phyloP scores from a whole-genome alignment of 2,329 filamentous ascomycete species.

The Colletotrichum euphorbiae region DNA sequence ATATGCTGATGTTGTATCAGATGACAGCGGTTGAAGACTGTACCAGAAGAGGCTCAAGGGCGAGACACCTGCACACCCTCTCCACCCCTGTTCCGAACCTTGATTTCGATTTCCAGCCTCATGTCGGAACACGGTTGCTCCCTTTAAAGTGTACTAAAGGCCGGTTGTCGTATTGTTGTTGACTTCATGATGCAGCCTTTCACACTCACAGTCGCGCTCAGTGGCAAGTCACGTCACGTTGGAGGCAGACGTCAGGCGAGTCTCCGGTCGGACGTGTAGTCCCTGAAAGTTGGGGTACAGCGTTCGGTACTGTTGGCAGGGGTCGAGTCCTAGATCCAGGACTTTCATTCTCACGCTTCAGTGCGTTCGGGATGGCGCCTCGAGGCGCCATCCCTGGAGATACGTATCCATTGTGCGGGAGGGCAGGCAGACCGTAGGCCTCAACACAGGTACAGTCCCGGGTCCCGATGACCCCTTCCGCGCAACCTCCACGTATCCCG shows the following conservation, averaged over 20 bases:
- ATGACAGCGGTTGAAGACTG: conserved; percentile 4
- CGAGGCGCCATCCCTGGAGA: conserved; percentile 25
- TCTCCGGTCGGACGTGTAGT: conserved; percentile 28
- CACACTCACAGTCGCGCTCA: conserved; percentile 12
- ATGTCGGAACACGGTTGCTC: conserved; percentile 7
- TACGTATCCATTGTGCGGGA: conserved; percentile 12
- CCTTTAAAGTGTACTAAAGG: not conserved
- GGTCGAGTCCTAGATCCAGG: conserved; percentile 35
- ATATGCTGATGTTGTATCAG: not conserved
- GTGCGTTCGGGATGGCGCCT: not conserved
- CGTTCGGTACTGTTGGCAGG: conserved; percentile 23
- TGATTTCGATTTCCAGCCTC: not conserved
- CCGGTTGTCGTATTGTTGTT: conserved; percentile 1
- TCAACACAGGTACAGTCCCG: conserved; percentile 2
- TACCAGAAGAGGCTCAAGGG: not conserved
- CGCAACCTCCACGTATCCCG: conserved; percentile 19
- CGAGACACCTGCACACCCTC: conserved; percentile 27
- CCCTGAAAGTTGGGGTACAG: conserved; percentile 25
- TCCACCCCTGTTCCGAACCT: not conserved
- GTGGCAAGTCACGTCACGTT: conserved; percentile 9
- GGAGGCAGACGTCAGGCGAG: conserved; percentile 21
- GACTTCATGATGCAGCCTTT: conserved; percentile 1
- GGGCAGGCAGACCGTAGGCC: too few relatives aligned
- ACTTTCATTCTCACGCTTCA: conserved; percentile 23
- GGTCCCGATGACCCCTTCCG: conserved; percentile 20